phyloP scores from a whole-genome alignment of 805 yeast genomes.

The Starmerella vitae region DNA sequence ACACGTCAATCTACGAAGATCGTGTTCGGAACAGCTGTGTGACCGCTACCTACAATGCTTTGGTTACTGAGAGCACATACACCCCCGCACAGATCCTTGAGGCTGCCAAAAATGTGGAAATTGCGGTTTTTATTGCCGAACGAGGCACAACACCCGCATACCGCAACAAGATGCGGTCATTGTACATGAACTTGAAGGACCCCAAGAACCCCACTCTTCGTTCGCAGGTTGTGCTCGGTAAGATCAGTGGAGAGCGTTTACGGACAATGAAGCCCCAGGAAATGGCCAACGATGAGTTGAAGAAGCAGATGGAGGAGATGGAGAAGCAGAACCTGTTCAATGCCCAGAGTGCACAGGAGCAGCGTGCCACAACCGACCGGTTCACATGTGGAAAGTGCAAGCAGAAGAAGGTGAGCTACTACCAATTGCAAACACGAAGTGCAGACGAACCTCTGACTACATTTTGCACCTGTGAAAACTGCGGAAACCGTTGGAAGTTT shows the following conservation, averaged over 20 bases:
- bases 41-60: conserved; percentile 72
- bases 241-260: conserved; percentile 49
- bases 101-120: conserved; percentile 60
- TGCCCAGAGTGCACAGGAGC: conserved; percentile 95
- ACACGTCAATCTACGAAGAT: conserved; percentile 55
- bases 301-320: conserved; percentile 70
- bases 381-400: conserved; percentile 97
- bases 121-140: conserved; percentile 50
- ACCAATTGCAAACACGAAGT: conserved; percentile 94
- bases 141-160: conserved; percentile 44
- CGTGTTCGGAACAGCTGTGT: conserved; percentile 74
- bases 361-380: conserved; percentile 90
- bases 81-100: conserved; percentile 47
- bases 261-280: conserved; percentile 83
- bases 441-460: conserved; percentile 99
- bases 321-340: conserved; percentile 83
- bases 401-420: conserved; percentile 90
- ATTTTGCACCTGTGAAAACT: conserved; percentile 92
- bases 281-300: conserved; percentile 84
- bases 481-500: conserved; percentile 98
- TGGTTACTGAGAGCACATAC: conserved; percentile 62
- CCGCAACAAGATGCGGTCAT: conserved; percentile 70
- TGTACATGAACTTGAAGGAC: conserved; percentile 76
- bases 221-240: conserved; percentile 50
- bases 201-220: conserved; percentile 81